Evolutionary conservation across 176 grass and related monocot genomes (phyloP).

Genomic region (Carex pumila): DNA sequence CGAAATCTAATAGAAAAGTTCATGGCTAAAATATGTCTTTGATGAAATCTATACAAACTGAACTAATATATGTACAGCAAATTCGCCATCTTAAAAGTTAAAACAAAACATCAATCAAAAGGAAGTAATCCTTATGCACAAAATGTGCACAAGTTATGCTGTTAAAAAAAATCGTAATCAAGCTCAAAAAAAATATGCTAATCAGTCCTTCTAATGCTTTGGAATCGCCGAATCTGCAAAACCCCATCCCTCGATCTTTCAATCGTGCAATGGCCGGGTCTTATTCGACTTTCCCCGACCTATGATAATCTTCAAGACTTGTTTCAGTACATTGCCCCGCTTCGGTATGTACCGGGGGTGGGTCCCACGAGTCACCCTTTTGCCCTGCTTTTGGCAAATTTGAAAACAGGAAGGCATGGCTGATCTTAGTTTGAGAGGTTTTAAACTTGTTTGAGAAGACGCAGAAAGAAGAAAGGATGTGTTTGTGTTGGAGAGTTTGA

Average conservation of each 20-base stretch:
- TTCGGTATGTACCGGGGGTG: neutral
- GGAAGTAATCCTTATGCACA: neutral
- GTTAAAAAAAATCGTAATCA: neutral
- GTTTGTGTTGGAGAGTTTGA: neutral
- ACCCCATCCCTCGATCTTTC: neutral
- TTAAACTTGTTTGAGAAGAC: no score
- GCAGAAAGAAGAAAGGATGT: no score
- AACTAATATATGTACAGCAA: neutral
- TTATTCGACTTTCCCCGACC: neutral
- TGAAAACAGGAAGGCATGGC: neutral
- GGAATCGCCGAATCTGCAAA: neutral
- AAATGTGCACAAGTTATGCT: neutral
- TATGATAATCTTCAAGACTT: neutral
- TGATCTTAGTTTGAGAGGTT: neutral
- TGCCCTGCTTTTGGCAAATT: neutral
- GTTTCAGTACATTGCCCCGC: neutral
- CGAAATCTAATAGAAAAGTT: no score
- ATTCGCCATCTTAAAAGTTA: neutral
- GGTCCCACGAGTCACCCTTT: neutral
- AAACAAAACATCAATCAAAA: neutral
- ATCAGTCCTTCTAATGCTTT: neutral
- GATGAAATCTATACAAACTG: neutral
- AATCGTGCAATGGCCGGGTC: neutral
- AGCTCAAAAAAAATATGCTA: neutral
- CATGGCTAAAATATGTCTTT: no score